Conservation (phyloP, 1,284 basidiomycete genomes). For the Trichosporon asahii region DNA sequence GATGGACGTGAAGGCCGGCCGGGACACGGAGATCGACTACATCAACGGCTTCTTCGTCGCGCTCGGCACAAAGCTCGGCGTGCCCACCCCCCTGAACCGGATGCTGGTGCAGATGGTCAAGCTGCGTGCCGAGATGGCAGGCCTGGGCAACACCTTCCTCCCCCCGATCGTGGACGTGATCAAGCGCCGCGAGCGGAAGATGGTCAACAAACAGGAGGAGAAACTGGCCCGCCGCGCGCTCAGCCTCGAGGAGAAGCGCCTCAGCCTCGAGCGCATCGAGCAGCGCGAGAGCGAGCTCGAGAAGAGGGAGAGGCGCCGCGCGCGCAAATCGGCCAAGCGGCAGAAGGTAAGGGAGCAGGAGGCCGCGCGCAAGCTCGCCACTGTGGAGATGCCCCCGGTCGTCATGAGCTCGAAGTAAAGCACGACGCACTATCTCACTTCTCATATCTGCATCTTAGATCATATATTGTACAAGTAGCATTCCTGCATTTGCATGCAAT, state of each 20-base stretch:
- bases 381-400: neutral
- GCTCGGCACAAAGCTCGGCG: conserved; percentile 62
- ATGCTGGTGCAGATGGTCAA: conserved; percentile 63
- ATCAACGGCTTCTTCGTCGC: conserved; percentile 80
- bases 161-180: conserved; percentile 3
- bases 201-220: neutral
- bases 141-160: conserved; percentile 15
- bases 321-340: neutral
- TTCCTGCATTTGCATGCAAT: neutral
- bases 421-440: neutral
- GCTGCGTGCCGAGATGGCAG: conserved; percentile 51
- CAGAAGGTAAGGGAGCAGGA: neutral
- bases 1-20: conserved; percentile 61
- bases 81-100: conserved; percentile 64
- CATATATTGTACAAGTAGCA: neutral
- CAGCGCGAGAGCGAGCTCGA: neutral
- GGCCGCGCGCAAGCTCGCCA: neutral
- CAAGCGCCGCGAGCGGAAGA: conserved; percentile 1
- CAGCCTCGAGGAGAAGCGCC: conserved; percentile 14
- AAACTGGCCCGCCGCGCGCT: conserved; percentile 17
- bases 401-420: neutral
- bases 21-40: conserved; percentile 70
- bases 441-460: neutral
- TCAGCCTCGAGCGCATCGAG: conserved; percentile 2
- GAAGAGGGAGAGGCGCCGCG: conserved; percentile 12